Evolutionary conservation across 169 alveolate genomes (phyloP), one percentile per base, ranked within the genome.

Genomic region (Condylostoma magnum): DNA sequence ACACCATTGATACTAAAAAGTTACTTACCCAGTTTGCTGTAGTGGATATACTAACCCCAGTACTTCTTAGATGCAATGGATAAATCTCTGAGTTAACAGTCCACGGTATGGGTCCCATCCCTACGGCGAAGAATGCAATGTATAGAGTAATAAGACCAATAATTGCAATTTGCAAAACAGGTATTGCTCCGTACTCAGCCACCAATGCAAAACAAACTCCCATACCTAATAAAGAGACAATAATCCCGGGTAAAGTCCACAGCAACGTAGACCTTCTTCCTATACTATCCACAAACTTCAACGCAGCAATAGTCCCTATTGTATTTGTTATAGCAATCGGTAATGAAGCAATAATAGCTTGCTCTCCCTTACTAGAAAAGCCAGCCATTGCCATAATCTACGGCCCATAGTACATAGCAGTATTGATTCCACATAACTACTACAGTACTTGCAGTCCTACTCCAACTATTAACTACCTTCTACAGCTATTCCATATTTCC

Each of bases 351-450:
- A 75, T 46, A 12, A 80, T 47, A 1, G 69, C 38, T 37, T n/a
- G 27, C 3, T 27, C 2, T 27, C 50, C 50, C 15, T 18, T 30
- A 0, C 20, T 37, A 15, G 67, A 67, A 44, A 76, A 67, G 3
- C 88, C 88, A n/a, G 82, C 69, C 10, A 31, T 46, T 38, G 41
- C 15, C 68, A 80, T 48, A 8, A 80, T 54, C 36, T 75, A 72
- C 12, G 88, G 88, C n/a, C 88, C 88, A 69, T 60, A 80, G 44
- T 80, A 80, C 88, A 80, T 80, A 1, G 67, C 80, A 0, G 88
- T 76, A 36, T 80, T 80, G 44, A 80, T 80, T 50, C 88, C 88
- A 30, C 55, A 44, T 20, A 80, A 54, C 58, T 80, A 44, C 60
- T 80, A 37, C 41, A 44, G 60, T 22, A 58, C 18, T 41, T 80